Conservation (phyloP, 2,329 filamentous ascomycete genomes). For the Seiridium unicorne region DNA sequence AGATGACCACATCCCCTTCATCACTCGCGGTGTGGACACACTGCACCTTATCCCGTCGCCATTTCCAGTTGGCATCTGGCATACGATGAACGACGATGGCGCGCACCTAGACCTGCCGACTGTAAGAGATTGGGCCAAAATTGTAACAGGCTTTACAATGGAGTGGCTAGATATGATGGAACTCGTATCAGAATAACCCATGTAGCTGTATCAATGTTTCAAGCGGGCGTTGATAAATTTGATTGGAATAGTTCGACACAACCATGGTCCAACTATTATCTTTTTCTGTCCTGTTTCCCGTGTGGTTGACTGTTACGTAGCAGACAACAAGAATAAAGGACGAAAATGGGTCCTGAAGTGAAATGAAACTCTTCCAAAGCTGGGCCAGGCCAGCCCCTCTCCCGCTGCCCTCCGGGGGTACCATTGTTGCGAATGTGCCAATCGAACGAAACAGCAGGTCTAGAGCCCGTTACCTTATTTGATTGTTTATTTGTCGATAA, state of each 20-base stretch:
- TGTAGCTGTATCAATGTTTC: neutral
- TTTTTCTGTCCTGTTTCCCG: too few relatives aligned
- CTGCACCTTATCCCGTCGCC: conserved; percentile 73
- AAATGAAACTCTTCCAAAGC: too few relatives aligned
- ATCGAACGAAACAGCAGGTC: too few relatives aligned
- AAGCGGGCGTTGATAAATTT: neutral
- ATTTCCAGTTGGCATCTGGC: conserved; percentile 69
- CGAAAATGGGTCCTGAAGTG: too few relatives aligned
- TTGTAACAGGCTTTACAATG: conserved; percentile 70
- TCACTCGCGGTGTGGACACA: conserved; percentile 70
- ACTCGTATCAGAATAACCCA: conserved; percentile 24
- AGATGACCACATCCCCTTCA: conserved; percentile 79
- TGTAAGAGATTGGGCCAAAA: conserved; percentile 73
- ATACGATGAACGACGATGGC: conserved; percentile 68
- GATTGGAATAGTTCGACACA: too few relatives aligned
- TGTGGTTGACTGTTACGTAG: too few relatives aligned
- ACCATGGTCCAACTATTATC: too few relatives aligned
- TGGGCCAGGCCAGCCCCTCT: too few relatives aligned
- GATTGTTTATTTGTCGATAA: too few relatives aligned
- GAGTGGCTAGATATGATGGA: conserved; percentile 75
- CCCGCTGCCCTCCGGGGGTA: too few relatives aligned
- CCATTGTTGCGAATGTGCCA: too few relatives aligned
- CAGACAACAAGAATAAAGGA: too few relatives aligned
- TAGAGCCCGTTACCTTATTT: neutral
- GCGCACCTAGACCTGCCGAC: conserved; percentile 70